Evolutionary conservation across 2,329 filamentous ascomycete species (phyloP).

Genomic region (Penicillium crustosum): DNA sequence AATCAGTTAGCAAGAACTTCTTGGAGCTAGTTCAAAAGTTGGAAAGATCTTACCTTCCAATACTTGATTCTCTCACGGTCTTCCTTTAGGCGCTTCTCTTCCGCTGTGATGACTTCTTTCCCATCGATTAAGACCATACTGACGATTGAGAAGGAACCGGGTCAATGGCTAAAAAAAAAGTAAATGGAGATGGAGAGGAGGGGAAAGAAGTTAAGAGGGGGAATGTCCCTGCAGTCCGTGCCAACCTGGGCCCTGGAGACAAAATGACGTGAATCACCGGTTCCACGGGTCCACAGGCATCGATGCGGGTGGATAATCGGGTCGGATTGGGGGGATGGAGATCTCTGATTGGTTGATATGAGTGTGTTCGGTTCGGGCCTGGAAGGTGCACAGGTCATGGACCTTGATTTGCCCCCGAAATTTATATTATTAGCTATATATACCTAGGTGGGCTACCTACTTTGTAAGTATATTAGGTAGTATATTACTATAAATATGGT

Average conservation of each 20-base stretch:
- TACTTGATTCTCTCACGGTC: conserved; percentile 82
- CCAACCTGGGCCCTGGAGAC: conserved; percentile 1
- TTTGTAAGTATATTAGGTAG: neutral
- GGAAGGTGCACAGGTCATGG: neutral
- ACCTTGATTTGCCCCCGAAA: neutral
- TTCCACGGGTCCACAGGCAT: neutral
- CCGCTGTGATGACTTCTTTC: conserved; percentile 81
- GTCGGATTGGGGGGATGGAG: neutral
- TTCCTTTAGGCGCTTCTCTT: conserved; percentile 85
- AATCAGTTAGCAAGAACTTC: neutral
- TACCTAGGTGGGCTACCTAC: neutral
- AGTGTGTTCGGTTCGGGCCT: neutral
- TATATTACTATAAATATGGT: neutral
- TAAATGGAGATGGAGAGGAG: neutral
- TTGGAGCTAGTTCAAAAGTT: neutral
- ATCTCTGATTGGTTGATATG: neutral
- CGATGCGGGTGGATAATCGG: neutral
- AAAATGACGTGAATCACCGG: conserved; percentile 1
- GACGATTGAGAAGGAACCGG: neutral
- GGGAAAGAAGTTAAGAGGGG: neutral
- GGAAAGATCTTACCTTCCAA: conserved; percentile 71
- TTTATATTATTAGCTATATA: neutral
- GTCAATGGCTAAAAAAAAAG: neutral
- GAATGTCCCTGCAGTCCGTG: neutral
- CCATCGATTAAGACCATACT: conserved; percentile 86